These are phyloP conservation scores for Quercus gilva DNA, from an alignment of 306 rosid genomes.

Conservation along the genomic window DNA sequence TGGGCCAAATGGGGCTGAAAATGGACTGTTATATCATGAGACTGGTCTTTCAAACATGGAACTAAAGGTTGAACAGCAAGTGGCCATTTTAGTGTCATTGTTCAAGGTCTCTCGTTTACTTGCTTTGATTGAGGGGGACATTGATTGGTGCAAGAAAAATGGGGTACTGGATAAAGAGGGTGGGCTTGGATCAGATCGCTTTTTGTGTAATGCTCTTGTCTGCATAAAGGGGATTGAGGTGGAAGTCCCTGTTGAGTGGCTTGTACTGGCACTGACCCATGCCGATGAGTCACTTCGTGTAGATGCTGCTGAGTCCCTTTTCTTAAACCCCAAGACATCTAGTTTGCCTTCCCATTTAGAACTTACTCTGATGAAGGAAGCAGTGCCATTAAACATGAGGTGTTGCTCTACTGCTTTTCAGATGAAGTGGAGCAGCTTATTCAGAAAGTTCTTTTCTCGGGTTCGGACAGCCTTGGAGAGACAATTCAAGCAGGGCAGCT, in stretches of 20 bases:
- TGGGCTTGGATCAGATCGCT: constrained; percentile 30
- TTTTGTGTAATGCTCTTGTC: constrained; percentile 50
- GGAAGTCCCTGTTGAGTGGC: constrained; percentile 80
- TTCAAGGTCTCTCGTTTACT: constrained; percentile 91
- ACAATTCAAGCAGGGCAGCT: constrained; percentile 78
- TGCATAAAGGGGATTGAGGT: constrained; percentile 72
- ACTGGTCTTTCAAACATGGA: constrained; percentile 41
- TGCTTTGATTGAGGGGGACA: constrained; percentile 94
- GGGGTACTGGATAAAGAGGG: constrained; percentile 20
- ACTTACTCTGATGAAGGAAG: constrained; percentile 77
- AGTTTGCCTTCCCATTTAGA: constrained; percentile 92
- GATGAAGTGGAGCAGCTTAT: constrained; percentile 97
- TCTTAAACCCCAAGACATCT: constrained; percentile 88
- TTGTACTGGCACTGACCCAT: constrained; percentile 83
- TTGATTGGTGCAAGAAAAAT: constrained; percentile 62
- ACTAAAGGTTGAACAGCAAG: constrained; percentile 75
- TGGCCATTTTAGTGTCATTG: constrained; percentile 89
- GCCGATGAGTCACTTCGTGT: constrained; percentile 92
- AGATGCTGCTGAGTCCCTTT: constrained; percentile 91
- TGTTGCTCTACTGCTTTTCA: constrained; percentile 93
- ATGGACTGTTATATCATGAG: constrained; percentile 41
- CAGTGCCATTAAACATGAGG: constrained; percentile 94
- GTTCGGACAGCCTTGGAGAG: constrained; percentile 94
- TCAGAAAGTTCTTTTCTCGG: constrained; percentile 86
- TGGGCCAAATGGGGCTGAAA: constrained; percentile 51